These are phyloP conservation scores for Cyclanthera cordifolia DNA, from an alignment of 306 rosid species.

Conservation along the genomic window DNA sequence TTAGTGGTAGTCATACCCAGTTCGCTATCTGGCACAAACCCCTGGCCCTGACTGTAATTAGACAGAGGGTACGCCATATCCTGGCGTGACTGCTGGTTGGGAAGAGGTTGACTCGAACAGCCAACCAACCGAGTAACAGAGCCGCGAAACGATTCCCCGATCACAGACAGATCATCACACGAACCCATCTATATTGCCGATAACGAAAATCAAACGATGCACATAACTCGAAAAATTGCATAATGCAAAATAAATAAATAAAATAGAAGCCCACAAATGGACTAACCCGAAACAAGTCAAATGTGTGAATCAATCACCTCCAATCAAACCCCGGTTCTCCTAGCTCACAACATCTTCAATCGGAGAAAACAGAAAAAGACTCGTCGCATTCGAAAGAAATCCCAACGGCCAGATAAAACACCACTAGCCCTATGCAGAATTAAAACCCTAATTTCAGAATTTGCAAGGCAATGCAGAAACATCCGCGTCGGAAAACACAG, in stretches of 20 bases:
- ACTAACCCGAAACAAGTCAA: conserved; percentile 1
- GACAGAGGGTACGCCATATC: conserved; percentile 20
- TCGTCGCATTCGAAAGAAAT: neutral
- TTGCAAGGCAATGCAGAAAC: conserved; percentile 10
- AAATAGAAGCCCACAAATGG: neutral
- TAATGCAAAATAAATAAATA: too few species aligned
- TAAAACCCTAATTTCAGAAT: conserved; percentile 17
- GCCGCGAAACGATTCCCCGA: conserved; percentile 29
- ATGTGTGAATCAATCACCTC: neutral
- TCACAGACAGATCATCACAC: conserved; percentile 37
- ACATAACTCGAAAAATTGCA: conserved; percentile 9
- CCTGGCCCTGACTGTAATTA: conserved; percentile 24
- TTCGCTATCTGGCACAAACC: conserved; percentile 17
- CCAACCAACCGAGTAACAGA: conserved; percentile 31
- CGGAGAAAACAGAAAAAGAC: neutral
- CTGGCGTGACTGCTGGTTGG: conserved; percentile 33
- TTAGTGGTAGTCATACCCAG: conserved; percentile 14
- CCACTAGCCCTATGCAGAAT: neutral
- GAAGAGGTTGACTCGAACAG: conserved; percentile 30
- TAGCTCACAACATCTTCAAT: neutral
- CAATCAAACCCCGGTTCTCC: neutral
- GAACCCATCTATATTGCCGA: conserved; percentile 43
- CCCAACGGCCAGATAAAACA: too few species aligned
- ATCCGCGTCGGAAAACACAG: neutral
- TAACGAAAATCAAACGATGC: neutral